Evolutionary conservation across 805 yeast genomes (phyloP), one percentile per base, ranked within the genome.

Genomic region (Starmera amethionina): DNA sequence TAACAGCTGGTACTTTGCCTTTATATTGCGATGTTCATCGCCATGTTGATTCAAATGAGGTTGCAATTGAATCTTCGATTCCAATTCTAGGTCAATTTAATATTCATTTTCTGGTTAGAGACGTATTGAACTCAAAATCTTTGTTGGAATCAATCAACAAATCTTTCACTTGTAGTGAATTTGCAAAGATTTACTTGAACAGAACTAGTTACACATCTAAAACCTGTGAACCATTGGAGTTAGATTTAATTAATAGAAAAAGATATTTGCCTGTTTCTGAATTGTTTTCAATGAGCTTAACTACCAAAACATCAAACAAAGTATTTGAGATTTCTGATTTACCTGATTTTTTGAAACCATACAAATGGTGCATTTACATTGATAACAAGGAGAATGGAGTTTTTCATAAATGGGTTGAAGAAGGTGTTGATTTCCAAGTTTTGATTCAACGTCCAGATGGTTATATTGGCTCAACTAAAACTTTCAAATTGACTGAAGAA

Each of bases 401-500:
- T 10, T 14, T 9, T n/a, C 13, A 25, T 13, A 10, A 27, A 27
- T 6, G 16, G 12, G 33, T 14, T 4, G 14, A 28, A 18, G 30
- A 35, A 10, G 25, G 27, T 11, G 19, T n/a, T 9, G 16, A 10
- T 1, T 15, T 36, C n/a, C 43, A 40, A 14, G 38, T 48, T 36
- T 30, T 42, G 14, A 47, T 51, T 5, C 35, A 46, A 16, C 46
- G 55, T 39, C 57, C 57, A 14, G 57, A 52, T 41, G 55, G 55
- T 11, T 52, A 50, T 34, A 44, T 49, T 38, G 47, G 50, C 22
- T 32, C 40, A 18, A 41, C 39, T 15, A 33, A 34, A n/a, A 12
- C 15, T 35, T 35, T 45, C 29, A 7, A 32, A 7, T 15, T 14
- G 5, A 13, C 7, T 12, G 18, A 10, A 13, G 34, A 12, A 13